Evolutionary conservation across 2,329 filamentous ascomycete species (phyloP), one percentile per base, ranked within the genome.

Genomic region (Phialemoniopsis sp.): DNA sequence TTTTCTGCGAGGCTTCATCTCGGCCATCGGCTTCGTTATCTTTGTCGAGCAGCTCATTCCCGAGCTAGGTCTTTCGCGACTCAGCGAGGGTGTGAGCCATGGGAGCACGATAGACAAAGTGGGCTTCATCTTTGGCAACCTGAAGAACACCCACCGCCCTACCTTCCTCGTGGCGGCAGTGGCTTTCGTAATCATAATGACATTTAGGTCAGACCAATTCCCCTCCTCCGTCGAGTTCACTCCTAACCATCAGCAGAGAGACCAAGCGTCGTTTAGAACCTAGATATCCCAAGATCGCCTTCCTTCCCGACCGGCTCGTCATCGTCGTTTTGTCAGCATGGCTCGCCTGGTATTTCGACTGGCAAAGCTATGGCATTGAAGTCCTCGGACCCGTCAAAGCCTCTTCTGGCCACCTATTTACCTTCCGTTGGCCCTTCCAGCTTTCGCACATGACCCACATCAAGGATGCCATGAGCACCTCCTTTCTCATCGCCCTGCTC

Each of bases 21-120:
- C 88, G 41, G 93, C 93, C 37, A 94, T 98, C 57, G 93, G 93
- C 36, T 87, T 96, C 40, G 90, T 97, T 48, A 97, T 98, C 57
- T 81, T 94, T 30, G 88, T 97, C 29, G 93, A 97, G 59, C 93
- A 98, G 63, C 68, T 95, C 33, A 87, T 96, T 38, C 90, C 91
- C 0, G 89, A 97, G 61, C 75, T 95, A 52, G 93, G 93, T 1
- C 72, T 98, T 16, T 74, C 72, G 29, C 66, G 73, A 2, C 63
- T 80, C 14, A 57, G 61, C 3, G 67, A 69, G 3, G 73, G 77
- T n/a, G 78, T 89, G 3, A 78, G 78, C 32, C 91, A 97, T 55
- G 89, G 87, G 13, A 96, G 87, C 59, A 90, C 85, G 37, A 73
- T 93, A 35, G 83, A 91, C 45, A 97, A 97, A 64, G 69, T 96